Base-by-base conservation (phyloP, 225 moss, liverwort and hornwort genomes). In the Sphagnum contortum region DNA sequence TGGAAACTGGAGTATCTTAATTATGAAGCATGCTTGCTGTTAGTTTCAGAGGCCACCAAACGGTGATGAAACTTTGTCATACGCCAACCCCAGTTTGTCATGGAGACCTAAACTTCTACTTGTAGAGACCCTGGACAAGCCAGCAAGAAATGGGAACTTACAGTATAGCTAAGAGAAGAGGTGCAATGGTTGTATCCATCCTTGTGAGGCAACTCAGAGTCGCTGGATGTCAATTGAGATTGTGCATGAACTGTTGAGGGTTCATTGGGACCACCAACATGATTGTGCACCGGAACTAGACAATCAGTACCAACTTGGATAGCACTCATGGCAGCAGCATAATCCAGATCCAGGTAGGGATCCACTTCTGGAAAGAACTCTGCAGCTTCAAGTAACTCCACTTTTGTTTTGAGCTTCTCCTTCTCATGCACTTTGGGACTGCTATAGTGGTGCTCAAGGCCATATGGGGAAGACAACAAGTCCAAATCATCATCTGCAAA, bases 271-370 rank as follows among this genome's bases (percentile, higher is more conserved):
- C 71, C 70, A 52, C 9, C 52, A 0, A 79, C 74, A 50, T 69
- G 6, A 29, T 29, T 29, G 66, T 90, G 95, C 44, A 90, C 87
- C 5, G 96, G 96, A 0, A 96, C 92, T 6, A 92, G 72, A 55
- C 90, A 90, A 59, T 92, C 92, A 6, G 83, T 80, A 2, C 68
- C 80, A 8, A 62, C 60, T 6, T 54, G 53, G 29, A 29, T 29
- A 29, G 29, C 76, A 3, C 75, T 88, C 2, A 88, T 75, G 3
- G 76, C 78, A 2, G 88, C 64, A 10, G 74, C 89, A 57, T 79
- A 88, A 59, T 92, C 92, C 48, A 96, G 80, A 59, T 92, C 88
- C 10, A 90, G 70, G 66, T 88, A 96, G 0, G 88, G 92, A 63
- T 96, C 85, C 55, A 92, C 82, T 48, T 89, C 92, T 0, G 83